Percentiles rank a stretch among this genome's conserved stretches.
Conservation (phyloP, 1,284 basidiomycete genomes). For the Peniophora sp. region DNA sequence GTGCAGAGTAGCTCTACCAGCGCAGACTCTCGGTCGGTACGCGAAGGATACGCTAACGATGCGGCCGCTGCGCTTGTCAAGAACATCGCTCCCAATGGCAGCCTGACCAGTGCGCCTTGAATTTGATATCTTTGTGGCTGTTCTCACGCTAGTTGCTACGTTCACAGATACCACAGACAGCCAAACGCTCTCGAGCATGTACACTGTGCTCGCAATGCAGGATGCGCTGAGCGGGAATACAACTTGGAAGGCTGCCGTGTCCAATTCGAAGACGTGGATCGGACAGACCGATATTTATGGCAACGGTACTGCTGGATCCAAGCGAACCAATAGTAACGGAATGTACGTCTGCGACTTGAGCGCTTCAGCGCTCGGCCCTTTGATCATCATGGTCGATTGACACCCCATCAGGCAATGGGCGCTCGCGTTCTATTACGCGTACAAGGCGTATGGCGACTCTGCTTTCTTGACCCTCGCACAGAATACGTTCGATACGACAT, state of each 20-base stretch:
- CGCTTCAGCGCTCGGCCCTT: background rate
- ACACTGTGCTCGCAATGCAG: background rate
- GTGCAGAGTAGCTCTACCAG: background rate
- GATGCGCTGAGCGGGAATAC: background rate
- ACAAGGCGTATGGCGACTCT: slow-evolving; percentile 8
- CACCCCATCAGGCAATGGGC: slow-evolving; percentile 3
- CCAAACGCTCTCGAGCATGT: background rate
- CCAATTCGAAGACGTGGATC: background rate
- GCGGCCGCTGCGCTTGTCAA: background rate
- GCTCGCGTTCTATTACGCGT: slow-evolving; percentile 5
- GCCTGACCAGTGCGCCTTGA: background rate
- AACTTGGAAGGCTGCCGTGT: background rate
- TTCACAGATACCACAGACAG: background rate
- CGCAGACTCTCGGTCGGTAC: background rate
- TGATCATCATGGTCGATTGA: too few relatives aligned
- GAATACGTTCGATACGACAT: slow-evolving; percentile 3
- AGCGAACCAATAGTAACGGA: background rate
- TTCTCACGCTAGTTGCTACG: background rate
- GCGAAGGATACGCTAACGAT: background rate
- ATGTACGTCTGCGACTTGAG: background rate
- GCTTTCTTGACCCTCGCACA: slow-evolving; percentile 6
- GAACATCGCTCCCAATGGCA: background rate
- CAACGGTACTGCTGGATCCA: background rate
- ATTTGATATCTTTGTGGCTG: too few relatives aligned
- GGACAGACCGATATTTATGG: background rate